phyloP scores from a whole-genome alignment of 2,329 filamentous ascomycete genomes.

The Alternaria hordeiaustralica region DNA sequence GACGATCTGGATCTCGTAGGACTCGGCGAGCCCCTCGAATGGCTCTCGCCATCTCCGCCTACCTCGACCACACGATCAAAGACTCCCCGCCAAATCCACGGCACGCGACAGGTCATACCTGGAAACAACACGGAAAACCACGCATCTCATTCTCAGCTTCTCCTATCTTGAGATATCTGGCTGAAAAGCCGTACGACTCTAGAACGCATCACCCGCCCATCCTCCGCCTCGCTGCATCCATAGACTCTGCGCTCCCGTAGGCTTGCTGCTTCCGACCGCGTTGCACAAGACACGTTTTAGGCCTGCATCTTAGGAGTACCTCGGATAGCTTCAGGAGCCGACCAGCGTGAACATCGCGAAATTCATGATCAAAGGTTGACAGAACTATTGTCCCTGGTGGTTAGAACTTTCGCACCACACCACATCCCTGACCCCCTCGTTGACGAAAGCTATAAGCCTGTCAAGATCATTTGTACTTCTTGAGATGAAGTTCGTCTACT shows the following conservation, averaged over 20 bases:
- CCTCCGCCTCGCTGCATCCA: not conserved
- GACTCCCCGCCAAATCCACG: slow-evolving; percentile 4
- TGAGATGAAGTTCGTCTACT: slow-evolving; percentile 12
- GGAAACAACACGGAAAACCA: not conserved
- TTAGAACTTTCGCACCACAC: slow-evolving; percentile 15
- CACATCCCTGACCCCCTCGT: slow-evolving; percentile 6
- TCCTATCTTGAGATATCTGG: not conserved
- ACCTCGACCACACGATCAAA: slow-evolving; percentile 6
- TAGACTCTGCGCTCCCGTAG: not conserved
- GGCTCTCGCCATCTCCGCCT: not conserved
- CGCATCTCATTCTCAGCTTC: not conserved
- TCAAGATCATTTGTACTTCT: slow-evolving; percentile 11
- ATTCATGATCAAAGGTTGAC: slow-evolving; percentile 10
- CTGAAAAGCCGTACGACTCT: slow-evolving; percentile 6
- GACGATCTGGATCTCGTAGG: not conserved
- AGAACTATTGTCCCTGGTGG: slow-evolving; percentile 15
- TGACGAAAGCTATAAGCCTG: not conserved
- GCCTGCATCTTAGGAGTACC: slow-evolving; percentile 7
- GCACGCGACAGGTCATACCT: not conserved
- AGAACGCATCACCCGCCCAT: slow-evolving; percentile 8
- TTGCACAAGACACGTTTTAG: not conserved
- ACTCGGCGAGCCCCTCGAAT: slow-evolving; percentile 6
- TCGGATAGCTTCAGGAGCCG: slow-evolving; percentile 8
- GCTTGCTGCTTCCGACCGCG: not conserved
- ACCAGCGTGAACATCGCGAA: not conserved